Evolutionary conservation across 2,329 filamentous ascomycete species (phyloP).

Genomic region (Phialophora expanda): DNA sequence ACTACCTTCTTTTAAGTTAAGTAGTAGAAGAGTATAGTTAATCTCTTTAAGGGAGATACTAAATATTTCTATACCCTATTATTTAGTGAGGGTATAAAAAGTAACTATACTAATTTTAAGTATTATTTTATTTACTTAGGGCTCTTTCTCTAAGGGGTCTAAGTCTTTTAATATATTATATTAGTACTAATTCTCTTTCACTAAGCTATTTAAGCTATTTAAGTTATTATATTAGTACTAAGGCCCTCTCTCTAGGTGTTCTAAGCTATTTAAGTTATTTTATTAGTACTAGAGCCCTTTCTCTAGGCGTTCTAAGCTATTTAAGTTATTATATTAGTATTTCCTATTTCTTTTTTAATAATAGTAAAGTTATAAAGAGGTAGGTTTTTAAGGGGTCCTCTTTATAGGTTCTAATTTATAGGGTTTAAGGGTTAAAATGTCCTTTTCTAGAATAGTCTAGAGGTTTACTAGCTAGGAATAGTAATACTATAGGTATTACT

Average conservation of each 20-base stretch:
- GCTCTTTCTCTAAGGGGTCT: background rate
- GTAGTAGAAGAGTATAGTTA: background rate
- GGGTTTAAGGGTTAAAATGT: background rate
- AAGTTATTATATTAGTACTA: too few species aligned
- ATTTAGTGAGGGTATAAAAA: background rate
- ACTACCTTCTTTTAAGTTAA: background rate
- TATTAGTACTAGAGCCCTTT: background rate
- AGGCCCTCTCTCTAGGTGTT: too few species aligned
- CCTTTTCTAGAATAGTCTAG: background rate
- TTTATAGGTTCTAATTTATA: background rate
- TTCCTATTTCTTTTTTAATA: background rate
- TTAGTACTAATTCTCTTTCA: too few species aligned
- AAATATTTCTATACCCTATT: background rate
- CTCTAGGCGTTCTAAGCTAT: background rate
- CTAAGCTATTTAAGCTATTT: too few species aligned
- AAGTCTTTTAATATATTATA: background rate
- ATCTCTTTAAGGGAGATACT: conserved; percentile 1
- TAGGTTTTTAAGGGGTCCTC: background rate
- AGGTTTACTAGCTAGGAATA: background rate
- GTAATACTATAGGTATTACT: background rate
- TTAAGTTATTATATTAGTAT: background rate
- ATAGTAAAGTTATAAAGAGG: background rate
- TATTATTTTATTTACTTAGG: conserved; percentile 1
- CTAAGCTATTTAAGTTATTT: background rate
- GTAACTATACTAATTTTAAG: conserved; percentile 1